Base-by-base conservation (phyloP, 2,329 filamentous ascomycete genomes). In the Huntiella bhutanensis region DNA sequence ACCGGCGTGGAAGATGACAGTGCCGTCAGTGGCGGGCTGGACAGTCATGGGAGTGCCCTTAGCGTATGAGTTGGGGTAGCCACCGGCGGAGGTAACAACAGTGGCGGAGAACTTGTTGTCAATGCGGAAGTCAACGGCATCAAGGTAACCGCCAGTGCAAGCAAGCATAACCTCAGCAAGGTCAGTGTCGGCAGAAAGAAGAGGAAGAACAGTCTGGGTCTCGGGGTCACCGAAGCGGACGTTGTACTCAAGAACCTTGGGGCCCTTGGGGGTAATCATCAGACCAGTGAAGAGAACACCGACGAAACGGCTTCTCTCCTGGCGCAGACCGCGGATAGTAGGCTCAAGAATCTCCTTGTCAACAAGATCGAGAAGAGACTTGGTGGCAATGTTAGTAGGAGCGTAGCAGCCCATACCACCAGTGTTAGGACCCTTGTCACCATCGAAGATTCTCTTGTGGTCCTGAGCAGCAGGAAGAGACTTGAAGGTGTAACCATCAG, bases 401-500 rank as follows among this genome's bases (percentile, higher is more conserved):
- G 87, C 86, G 62, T 96, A 96, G 59, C 86, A 94, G 44, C 91
- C 91, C 91, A 96, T 96, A 36, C 91, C 91, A 50, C 88, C 91
- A 2, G 91, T 96, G 64, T 96, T 96, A 34, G 86, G 83, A 1
- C 91, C 91, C 43, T 75, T 71, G 58, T 96, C 88, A 46, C 82
- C 84, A 56, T 98, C 91, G 45, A 82, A 82, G 53, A 92, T 86
- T 51, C 86, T 76, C 71, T 98, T 96, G 68, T 98, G 91, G 60
- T 96, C 91, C 62, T 98, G 91, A 1, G 88, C 88, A 1, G 91
- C 80, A 4, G 88, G 88, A 7, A 96, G 69, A 6, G 81, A 85
- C 57, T 75, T 73, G 59, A 93, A 82, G 1, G 80, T 80, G 58
- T 82, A 80, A 44, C 91, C 91, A 58, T 98, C 91, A 57, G 79